Percentiles rank a stretch among this genome's conserved stretches.
These are phyloP conservation scores for Paramecium pentaurelia DNA, from an alignment of 73 alveolate species.

Conservation along the genomic window DNA sequence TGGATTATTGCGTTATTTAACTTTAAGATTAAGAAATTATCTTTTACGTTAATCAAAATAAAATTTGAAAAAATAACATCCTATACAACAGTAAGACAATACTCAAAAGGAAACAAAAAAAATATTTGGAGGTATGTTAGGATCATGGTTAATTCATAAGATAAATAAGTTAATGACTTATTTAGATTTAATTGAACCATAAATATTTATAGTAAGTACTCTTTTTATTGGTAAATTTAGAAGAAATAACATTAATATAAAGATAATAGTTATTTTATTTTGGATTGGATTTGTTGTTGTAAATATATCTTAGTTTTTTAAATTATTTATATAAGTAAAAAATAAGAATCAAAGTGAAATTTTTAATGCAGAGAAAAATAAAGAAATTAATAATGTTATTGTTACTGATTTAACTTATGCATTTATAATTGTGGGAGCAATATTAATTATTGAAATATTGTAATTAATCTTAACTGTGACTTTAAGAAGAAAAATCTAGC, in stretches of 20 bases:
- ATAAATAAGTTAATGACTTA: neutral
- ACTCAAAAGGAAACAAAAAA: neutral
- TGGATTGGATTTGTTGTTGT: neutral
- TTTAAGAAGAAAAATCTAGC: neutral
- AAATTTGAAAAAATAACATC: neutral
- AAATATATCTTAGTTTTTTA: neutral
- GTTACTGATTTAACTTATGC: neutral
- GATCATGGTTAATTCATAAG: neutral
- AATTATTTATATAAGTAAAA: neutral
- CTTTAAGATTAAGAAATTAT: neutral
- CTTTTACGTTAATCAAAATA: neutral
- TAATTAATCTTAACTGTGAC: neutral
- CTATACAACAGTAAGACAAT: no score
- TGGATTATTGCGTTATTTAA: neutral
- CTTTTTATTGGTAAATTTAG: constrained; percentile 2
- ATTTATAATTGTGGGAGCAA: neutral
- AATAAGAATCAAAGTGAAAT: neutral
- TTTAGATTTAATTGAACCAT: neutral
- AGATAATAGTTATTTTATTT: neutral
- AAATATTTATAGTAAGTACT: neutral
- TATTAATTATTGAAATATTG: neutral
- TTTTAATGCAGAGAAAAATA: neutral
- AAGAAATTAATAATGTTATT: neutral
- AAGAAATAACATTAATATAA: neutral
- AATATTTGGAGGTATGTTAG: neutral